Evolutionary conservation across 2,329 filamentous ascomycete genomes (phyloP).

Genomic region (Microcera coccophila): DNA sequence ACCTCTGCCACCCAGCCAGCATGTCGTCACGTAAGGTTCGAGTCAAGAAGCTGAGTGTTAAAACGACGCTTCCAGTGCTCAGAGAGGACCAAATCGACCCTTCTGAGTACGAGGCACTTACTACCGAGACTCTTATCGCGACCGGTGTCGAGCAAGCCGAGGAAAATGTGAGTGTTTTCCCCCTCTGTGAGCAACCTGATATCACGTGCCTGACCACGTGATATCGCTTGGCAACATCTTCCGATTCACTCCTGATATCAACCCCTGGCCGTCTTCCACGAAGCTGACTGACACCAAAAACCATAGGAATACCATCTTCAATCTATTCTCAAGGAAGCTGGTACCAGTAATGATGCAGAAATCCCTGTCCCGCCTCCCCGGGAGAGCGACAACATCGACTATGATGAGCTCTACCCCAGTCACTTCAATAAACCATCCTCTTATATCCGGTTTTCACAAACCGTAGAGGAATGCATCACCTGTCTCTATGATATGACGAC

Average conservation of each 20-base stretch:
- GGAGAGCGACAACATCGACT: conserved; percentile 67
- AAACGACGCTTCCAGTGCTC: conserved; percentile 81
- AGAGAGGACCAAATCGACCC: conserved; percentile 88
- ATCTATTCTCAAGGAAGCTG: conserved; percentile 62
- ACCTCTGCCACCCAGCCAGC: conserved; percentile 39
- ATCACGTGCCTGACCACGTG: conserved; percentile 51
- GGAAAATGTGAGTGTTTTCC: conserved; percentile 76
- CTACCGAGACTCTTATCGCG: conserved; percentile 79
- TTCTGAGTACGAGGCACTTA: conserved; percentile 79
- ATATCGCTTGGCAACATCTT: conserved; percentile 26
- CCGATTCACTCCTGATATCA: not conserved
- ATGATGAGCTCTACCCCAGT: conserved; percentile 82
- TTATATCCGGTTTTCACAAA: conserved; percentile 97
- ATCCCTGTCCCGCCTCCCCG: conserved; percentile 64
- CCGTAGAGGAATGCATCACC: conserved; percentile 90
- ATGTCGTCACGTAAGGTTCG: conserved; percentile 68
- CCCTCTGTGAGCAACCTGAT: conserved; percentile 30
- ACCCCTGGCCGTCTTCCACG: not conserved
- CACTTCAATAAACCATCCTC: conserved; percentile 80
- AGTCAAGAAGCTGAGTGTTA: conserved; percentile 88
- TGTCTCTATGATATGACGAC: conserved; percentile 91
- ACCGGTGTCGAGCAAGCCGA: conserved; percentile 96
- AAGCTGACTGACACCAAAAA: conserved; percentile 29
- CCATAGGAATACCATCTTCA: conserved; percentile 90
- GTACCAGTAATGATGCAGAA: conserved; percentile 55